Conservation (phyloP, 306 rosid species). For the Comarum palustre region DNA sequence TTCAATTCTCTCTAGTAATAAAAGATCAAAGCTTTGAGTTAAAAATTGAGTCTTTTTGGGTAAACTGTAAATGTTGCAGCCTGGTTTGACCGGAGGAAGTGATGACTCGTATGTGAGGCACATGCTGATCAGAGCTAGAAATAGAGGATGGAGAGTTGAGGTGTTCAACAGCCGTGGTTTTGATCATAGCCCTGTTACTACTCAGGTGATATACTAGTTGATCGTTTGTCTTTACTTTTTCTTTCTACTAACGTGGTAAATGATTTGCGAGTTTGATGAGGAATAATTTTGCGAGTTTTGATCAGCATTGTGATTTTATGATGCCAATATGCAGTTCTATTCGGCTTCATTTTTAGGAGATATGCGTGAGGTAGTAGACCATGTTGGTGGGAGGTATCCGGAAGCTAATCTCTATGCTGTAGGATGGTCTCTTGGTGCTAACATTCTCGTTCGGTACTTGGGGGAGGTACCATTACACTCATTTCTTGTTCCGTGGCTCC, state of each 20-base stretch:
- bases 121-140: conserved; percentile 69
- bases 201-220: no score
- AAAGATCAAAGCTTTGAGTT: background rate
- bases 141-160: conserved; percentile 72
- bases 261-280: background rate
- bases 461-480: conserved; percentile 53
- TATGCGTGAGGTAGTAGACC: conserved; percentile 66
- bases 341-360: conserved; percentile 95
- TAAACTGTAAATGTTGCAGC: conserved; percentile 51
- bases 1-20: background rate
- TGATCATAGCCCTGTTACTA: conserved; percentile 79
- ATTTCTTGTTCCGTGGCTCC: background rate
- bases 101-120: conserved; percentile 79
- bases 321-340: conserved; percentile 76
- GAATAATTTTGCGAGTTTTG: no score
- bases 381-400: conserved; percentile 60
- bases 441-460: conserved; percentile 86
- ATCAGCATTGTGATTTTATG: conserved; percentile 25
- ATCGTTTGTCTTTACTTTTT: no score
- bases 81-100: conserved; percentile 94
- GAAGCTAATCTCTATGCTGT: conserved; percentile 72
- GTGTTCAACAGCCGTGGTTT: conserved; percentile 93
- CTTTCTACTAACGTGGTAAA: background rate
- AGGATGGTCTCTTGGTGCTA: conserved; percentile 99
- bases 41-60: background rate